Evolutionary conservation across 257 asterid genomes (phyloP), one percentile per base, ranked within the genome.

Genomic region (Solanum appendiculatum): DNA sequence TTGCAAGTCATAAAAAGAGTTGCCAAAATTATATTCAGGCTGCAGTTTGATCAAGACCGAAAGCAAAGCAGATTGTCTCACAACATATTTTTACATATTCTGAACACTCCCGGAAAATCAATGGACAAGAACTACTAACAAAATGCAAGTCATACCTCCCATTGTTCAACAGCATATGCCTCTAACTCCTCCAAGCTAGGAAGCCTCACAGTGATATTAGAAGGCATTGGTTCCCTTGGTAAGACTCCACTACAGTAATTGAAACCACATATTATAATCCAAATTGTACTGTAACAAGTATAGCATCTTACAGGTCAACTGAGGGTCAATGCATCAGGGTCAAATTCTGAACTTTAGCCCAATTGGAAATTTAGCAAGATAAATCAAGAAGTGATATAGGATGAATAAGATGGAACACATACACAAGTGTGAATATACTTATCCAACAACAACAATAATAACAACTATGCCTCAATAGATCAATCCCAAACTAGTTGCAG

Each of bases 191-290:
- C 98, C 91, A 92, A 87, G 91, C 93, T 94, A 78, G 99, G 99
- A 88, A 97, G 96, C 94, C 99, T 93, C 91, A 91, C 95, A 9
- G 97, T 93, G 88, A 93, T 85, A 89, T 91, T 96, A 81, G 95
- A 91, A 88, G 98, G 95, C 99, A 97, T 93, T 23, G 99, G 94
- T 91, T 94, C 98, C 92, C 99, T 96, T 60, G 99, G 98, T 92
- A 96, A 93, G 89, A 93, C 90, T 90, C 99, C 99, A 86, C 99
- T 97, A 91, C 86, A 88, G 87, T 70, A 63, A 83, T 85, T 73
- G 87, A 86, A 85, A 85, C 86, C 92, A 93, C 85, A 68, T 80
- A 87, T 88, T 70, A 89, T 82, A 39, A 60, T 20, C 20, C 75
- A 70, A 51, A 63, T 54, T 78, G 86, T 90, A 36, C 16, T 74